phyloP scores from a whole-genome alignment of 768 basidiomycete genomes.

The Phylloporus rhodoxanthus region DNA sequence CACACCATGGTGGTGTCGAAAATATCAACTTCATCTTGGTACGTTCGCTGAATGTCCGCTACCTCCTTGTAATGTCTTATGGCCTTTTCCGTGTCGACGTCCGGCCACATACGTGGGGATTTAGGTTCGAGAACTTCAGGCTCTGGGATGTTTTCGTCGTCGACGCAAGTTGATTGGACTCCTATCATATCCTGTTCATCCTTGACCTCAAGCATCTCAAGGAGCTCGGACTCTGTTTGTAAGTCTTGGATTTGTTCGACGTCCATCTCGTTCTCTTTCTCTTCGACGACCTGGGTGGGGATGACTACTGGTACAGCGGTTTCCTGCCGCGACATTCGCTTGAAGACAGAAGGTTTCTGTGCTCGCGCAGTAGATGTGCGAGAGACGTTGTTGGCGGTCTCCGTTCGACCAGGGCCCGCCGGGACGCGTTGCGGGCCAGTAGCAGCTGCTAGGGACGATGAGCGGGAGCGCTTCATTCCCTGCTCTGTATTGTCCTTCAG shows the following conservation, averaged over 20 bases:
- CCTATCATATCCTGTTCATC: constrained; percentile 65
- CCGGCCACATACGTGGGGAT: constrained; percentile 63
- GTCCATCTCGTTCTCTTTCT: constrained; percentile 59
- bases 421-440: constrained; percentile 65
- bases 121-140: constrained; percentile 36
- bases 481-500: constrained; percentile 52
- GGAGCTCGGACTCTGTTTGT: constrained; percentile 38
- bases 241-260: constrained; percentile 37
- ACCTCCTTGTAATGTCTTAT: constrained; percentile 57
- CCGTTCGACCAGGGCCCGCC: constrained; percentile 52
- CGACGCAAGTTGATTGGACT: constrained; percentile 37
- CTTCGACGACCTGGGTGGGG: constrained; percentile 36
- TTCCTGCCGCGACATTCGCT: constrained; percentile 38
- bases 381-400: constrained; percentile 39
- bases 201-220: constrained; percentile 39
- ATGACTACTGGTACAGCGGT: constrained; percentile 40
- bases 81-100: constrained; percentile 57
- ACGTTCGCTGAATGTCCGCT: constrained; percentile 52
- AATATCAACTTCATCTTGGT: constrained; percentile 67
- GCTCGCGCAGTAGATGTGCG: constrained; percentile 25
- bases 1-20: constrained; percentile 90
- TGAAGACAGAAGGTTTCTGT: constrained; percentile 32
- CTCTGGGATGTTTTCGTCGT: constrained; percentile 41
- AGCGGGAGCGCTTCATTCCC: constrained; percentile 53
- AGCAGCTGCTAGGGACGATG: constrained; percentile 58